These are phyloP conservation scores for Iris pallida DNA, from an alignment of 116 monocot genomes.

Conservation along the genomic window DNA sequence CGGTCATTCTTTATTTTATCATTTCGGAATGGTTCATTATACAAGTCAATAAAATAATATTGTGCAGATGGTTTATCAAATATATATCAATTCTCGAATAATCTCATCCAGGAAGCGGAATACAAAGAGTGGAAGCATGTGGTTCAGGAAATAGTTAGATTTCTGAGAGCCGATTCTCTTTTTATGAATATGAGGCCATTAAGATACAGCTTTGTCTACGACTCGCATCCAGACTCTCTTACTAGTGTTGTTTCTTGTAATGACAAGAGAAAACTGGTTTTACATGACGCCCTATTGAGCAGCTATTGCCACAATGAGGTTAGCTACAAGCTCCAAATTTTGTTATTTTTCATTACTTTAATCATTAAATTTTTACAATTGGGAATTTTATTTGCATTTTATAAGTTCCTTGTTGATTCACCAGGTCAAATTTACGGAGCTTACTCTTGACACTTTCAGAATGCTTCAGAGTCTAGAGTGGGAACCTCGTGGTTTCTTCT, in stretches of 20 bases:
- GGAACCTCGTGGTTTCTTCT: constrained; percentile 87
- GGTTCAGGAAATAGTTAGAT: constrained; percentile 72
- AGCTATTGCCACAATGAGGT: constrained; percentile 86
- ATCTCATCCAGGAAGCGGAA: constrained; percentile 60
- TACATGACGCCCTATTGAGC: constrained; percentile 59
- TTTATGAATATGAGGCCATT: constrained; percentile 90
- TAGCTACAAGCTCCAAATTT: not conserved
- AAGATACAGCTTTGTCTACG: constrained; percentile 78
- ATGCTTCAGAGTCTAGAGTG: constrained; percentile 93
- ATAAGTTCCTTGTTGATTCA: not conserved
- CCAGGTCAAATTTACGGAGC: constrained; percentile 82
- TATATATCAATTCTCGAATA: constrained; percentile 8
- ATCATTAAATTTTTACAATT: too few relatives aligned
- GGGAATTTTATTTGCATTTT: too few relatives aligned
- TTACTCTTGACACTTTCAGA: constrained; percentile 76
- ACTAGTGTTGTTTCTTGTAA: constrained; percentile 16
- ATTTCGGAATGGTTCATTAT: too few relatives aligned
- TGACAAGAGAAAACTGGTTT: constrained; percentile 33
- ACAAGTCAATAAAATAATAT: too few relatives aligned
- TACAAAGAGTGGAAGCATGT: constrained; percentile 86
- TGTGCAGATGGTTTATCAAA: not conserved
- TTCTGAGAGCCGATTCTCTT: constrained; percentile 66
- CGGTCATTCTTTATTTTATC: too few relatives aligned
- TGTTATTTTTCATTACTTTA: too few relatives aligned
- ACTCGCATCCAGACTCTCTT: constrained; percentile 60